These are phyloP conservation scores for Coprinellus micaceus DNA, from an alignment of 768 basidiomycete species.

Conservation along the genomic window DNA sequence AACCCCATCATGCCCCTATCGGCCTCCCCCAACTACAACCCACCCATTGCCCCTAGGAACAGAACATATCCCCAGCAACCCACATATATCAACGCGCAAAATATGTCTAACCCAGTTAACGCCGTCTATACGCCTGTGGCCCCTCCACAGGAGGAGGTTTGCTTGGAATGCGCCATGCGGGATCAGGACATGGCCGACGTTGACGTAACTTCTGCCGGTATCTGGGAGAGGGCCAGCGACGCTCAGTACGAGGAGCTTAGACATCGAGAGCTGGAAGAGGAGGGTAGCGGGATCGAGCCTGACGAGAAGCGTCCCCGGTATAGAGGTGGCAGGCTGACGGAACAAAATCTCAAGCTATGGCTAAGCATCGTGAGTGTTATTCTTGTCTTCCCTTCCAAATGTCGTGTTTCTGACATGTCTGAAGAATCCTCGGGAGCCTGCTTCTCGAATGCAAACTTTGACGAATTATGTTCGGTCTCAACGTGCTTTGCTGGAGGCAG, in stretches of 20 bases:
- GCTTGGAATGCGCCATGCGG: constrained; percentile 97
- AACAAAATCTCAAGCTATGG: constrained; percentile 81
- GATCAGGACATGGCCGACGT: constrained; percentile 98
- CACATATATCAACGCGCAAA: constrained; percentile 61
- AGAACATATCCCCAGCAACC: constrained; percentile 72
- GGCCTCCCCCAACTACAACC: constrained; percentile 55
- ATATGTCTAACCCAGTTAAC: constrained; percentile 60
- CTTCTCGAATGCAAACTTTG: constrained; percentile 79
- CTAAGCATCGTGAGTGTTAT: constrained; percentile 59
- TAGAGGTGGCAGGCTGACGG: constrained; percentile 67
- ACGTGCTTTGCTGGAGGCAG: constrained; percentile 74
- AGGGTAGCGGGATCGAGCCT: constrained; percentile 47
- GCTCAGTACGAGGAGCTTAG: constrained; percentile 73
- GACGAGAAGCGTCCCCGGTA: constrained; percentile 56
- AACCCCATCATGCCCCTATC: constrained; percentile 55
- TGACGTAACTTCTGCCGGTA: constrained; percentile 76
- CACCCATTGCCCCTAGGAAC: constrained; percentile 63
- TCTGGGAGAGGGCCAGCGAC: constrained; percentile 93
- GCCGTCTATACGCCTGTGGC: constrained; percentile 57
- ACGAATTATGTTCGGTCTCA: constrained; percentile 82
- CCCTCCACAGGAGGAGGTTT: constrained; percentile 76
- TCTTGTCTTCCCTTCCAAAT: not conserved
- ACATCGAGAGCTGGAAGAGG: constrained; percentile 68
- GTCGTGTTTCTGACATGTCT: constrained; percentile 12
- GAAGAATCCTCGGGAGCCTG: constrained; percentile 89